phyloP scores from a whole-genome alignment of 2,329 filamentous ascomycete species.

The Aspergillus proliferans region DNA sequence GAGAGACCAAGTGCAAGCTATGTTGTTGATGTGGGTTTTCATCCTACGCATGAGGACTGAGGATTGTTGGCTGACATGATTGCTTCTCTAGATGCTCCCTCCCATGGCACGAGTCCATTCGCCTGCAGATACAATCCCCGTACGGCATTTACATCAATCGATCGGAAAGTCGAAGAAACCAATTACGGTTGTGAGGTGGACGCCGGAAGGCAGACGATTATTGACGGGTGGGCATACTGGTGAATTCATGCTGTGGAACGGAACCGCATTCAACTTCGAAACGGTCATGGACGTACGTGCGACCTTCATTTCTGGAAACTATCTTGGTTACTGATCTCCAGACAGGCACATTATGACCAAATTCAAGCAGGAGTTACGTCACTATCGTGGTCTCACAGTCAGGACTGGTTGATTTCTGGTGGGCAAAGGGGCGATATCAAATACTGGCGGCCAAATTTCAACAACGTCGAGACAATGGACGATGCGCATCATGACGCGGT shows the following conservation, averaged over 20 bases:
- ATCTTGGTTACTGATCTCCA: conserved; percentile 9
- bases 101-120: conserved; percentile 68
- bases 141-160: conserved; percentile 95
- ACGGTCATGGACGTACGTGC: conserved; percentile 78
- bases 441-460: conserved; percentile 99
- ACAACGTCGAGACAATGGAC: conserved; percentile 86
- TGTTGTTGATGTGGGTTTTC: conserved; percentile 67
- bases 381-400: conserved; percentile 74
- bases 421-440: conserved; percentile 95
- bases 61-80: conserved; percentile 8
- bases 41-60: background rate
- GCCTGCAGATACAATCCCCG: conserved; percentile 80
- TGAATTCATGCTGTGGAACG: conserved; percentile 98
- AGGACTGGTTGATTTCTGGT: conserved; percentile 93
- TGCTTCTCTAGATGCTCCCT: conserved; percentile 65
- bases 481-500: conserved; percentile 86
- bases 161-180: conserved; percentile 98
- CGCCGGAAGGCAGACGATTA: conserved; percentile 83
- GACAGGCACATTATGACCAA: conserved; percentile 65
- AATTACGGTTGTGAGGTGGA: conserved; percentile 96
- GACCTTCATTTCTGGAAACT: background rate
- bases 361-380: conserved; percentile 40
- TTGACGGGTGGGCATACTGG: conserved; percentile 93
- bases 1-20: conserved; percentile 86
- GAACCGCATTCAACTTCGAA: conserved; percentile 98